Evolutionary conservation across 306 rosid genomes (phyloP).

Genomic region (Spatholobus suberectus): DNA sequence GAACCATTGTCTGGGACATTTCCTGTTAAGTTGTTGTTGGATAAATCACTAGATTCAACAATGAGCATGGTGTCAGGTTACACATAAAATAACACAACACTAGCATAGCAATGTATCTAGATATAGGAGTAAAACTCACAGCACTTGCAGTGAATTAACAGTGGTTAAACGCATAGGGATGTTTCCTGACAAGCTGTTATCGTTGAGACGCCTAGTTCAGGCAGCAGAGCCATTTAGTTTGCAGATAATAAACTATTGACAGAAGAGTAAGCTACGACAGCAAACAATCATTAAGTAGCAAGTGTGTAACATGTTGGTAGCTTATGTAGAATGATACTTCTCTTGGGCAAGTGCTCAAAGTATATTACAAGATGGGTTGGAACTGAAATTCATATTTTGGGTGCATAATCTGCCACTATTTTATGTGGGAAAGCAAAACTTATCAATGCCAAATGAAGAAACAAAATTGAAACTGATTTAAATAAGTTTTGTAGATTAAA

Average conservation of each 20-base stretch:
- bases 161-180: constrained; percentile 69
- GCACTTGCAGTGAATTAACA: constrained; percentile 68
- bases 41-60: constrained; percentile 78
- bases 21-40: constrained; percentile 71
- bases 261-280: neutral
- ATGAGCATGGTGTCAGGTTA: constrained; percentile 42
- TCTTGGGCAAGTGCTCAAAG: neutral
- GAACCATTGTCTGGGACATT: constrained; percentile 76
- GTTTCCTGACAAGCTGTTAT: constrained; percentile 72
- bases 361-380: neutral
- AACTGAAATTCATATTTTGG: neutral
- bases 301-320: neutral
- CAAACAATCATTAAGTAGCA: constrained; percentile 17
- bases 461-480: neutral
- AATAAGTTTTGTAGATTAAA: constrained; percentile 17
- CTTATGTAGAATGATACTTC: constrained; percentile 2
- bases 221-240: constrained; percentile 46
- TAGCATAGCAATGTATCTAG: neutral
- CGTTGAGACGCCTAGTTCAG: constrained; percentile 87
- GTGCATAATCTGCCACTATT: neutral
- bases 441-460: constrained; percentile 20
- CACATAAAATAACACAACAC: constrained; percentile 16
- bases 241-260: constrained; percentile 21
- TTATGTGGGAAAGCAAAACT: constrained; percentile 8
- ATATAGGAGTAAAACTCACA: constrained; percentile 68